Evolutionary conservation across 2,329 filamentous ascomycete genomes (phyloP).

Genomic region (Stemphylium beticola): DNA sequence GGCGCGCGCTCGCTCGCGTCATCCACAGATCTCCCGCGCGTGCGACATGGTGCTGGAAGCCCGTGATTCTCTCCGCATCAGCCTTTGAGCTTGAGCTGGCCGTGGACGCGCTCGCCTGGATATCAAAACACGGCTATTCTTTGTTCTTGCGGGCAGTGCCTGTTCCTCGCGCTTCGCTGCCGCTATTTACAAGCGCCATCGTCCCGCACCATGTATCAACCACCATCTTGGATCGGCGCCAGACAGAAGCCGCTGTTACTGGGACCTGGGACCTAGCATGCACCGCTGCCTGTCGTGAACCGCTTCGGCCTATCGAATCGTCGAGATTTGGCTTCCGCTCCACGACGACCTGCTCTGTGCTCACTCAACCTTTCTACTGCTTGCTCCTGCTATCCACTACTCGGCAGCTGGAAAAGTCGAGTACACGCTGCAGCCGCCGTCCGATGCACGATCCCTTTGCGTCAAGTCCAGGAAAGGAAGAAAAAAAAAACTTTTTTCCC

Average conservation of each 20-base stretch:
- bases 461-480: neutral
- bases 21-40: conserved; percentile 32
- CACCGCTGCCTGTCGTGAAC: conserved; percentile 30
- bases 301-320: conserved; percentile 35
- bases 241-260: conserved; percentile 32
- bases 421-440: conserved; percentile 24
- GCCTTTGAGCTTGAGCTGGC: conserved; percentile 1
- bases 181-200: conserved; percentile 14
- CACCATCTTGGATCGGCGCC: conserved; percentile 40
- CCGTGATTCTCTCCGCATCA: conserved; percentile 4
- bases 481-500: neutral
- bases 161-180: conserved; percentile 12
- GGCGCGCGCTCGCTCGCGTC: conserved; percentile 20
- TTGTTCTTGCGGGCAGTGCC: neutral
- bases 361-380: conserved; percentile 20
- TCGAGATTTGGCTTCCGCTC: conserved; percentile 17
- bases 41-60: conserved; percentile 24
- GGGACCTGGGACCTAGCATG: conserved; percentile 30
- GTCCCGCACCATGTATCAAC: conserved; percentile 27
- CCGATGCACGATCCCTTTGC: conserved; percentile 15
- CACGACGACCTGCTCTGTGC: conserved; percentile 27
- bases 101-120: conserved; percentile 1
- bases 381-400: conserved; percentile 15
- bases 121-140: neutral
- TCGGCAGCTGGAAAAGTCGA: conserved; percentile 23